Conservation (phyloP, 495 filamentous ascomycete species). For the Choiromyces venosus region DNA sequence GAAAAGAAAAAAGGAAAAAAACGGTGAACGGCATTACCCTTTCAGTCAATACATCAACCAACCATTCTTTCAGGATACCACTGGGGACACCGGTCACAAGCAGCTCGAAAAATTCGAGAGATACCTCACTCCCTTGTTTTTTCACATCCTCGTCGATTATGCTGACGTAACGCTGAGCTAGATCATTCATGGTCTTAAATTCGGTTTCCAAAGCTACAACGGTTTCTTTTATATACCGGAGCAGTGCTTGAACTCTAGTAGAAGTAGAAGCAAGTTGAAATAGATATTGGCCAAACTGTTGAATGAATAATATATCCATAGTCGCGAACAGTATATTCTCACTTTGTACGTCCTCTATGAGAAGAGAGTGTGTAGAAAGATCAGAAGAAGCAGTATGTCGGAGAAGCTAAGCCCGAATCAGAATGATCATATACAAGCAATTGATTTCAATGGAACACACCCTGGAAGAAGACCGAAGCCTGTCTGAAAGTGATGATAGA, state of each 20-base stretch:
- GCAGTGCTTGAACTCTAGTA: conserved; percentile 75
- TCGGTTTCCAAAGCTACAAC: conserved; percentile 68
- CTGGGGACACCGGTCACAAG: conserved; percentile 79
- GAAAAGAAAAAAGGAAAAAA: background rate
- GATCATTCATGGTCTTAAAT: conserved; percentile 74
- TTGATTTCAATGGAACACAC: conserved; percentile 41
- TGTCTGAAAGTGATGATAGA: conserved; percentile 38
- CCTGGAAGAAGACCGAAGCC: conserved; percentile 35
- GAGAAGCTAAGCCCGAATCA: conserved; percentile 45
- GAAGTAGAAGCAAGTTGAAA: conserved; percentile 79
- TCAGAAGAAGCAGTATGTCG: conserved; percentile 67
- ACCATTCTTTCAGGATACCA: conserved; percentile 72
- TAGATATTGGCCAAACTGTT: conserved; percentile 69
- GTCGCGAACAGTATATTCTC: conserved; percentile 60
- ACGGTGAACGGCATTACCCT: conserved; percentile 53
- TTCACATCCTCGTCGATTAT: conserved; percentile 64
- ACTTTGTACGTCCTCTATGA: conserved; percentile 49
- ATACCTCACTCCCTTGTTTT: conserved; percentile 52
- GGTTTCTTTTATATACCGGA: conserved; percentile 73
- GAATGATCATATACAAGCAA: conserved; percentile 9
- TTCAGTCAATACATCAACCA: conserved; percentile 80
- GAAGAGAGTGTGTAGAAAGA: conserved; percentile 68
- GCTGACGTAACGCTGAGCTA: conserved; percentile 67
- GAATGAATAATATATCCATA: conserved; percentile 75
- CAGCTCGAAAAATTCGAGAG: conserved; percentile 76